Conservation (phyloP, 352 stramenopile genomes). For the Sclerospora graminicola region DNA sequence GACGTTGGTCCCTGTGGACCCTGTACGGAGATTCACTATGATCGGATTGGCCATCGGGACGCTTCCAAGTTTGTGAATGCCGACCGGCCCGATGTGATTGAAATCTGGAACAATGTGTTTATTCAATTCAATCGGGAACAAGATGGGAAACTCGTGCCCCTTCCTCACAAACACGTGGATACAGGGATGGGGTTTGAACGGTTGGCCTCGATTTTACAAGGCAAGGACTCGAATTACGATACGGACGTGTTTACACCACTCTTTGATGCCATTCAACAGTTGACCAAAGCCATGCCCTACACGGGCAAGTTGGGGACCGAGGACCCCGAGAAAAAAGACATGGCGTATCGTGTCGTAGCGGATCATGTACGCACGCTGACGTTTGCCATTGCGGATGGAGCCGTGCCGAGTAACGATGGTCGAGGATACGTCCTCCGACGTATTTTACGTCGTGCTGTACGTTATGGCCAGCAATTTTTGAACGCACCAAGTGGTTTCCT, state of each 20-base stretch:
- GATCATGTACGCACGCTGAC: slow-evolving; percentile 97
- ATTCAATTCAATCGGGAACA: slow-evolving; percentile 98
- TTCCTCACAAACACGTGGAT: slow-evolving; percentile 97
- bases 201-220: slow-evolving; percentile 86
- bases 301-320: slow-evolving; percentile 82
- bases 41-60: slow-evolving; percentile 93
- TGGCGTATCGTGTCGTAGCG: slow-evolving; percentile 92
- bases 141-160: slow-evolving; percentile 70
- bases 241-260: slow-evolving; percentile 97
- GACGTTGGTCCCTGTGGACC: slow-evolving; percentile 97
- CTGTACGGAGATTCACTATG: slow-evolving; percentile 99
- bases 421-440: slow-evolving; percentile 97
- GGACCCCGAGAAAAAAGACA: slow-evolving; percentile 83
- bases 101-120: slow-evolving; percentile 99
- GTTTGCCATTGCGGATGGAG: slow-evolving; percentile 97
- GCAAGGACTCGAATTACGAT: slow-evolving; percentile 97
- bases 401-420: slow-evolving; percentile 94
- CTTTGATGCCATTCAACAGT: slow-evolving; percentile 89
- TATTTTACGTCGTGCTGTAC: slow-evolving; percentile 94
- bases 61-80: slow-evolving; percentile 92
- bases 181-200: slow-evolving; percentile 99
- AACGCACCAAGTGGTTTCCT: slow-evolving; percentile 94
- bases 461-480: slow-evolving; percentile 97
- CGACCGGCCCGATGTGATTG: slow-evolving; percentile 96
- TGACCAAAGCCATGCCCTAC: slow-evolving; percentile 73